These are phyloP conservation scores for Kwoniella shivajii DNA, from an alignment of 1,284 basidiomycete species.

Conservation along the genomic window DNA sequence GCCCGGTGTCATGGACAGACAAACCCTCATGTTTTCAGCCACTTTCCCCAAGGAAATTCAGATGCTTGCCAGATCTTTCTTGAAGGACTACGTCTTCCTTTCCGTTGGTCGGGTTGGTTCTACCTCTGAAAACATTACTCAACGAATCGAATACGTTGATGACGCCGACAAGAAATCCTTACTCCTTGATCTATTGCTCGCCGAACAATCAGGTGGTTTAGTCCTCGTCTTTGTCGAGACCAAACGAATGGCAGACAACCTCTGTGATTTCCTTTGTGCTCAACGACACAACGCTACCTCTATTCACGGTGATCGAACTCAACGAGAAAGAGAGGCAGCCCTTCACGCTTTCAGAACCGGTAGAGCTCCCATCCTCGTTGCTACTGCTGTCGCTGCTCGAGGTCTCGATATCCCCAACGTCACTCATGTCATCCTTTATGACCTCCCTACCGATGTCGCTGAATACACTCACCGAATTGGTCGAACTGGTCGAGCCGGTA, in stretches of 20 bases:
- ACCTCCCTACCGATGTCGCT: constrained; percentile 97
- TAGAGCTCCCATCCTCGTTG: constrained; percentile 93
- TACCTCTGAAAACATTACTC: constrained; percentile 99
- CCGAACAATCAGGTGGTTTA: constrained; percentile 73
- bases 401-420: constrained; percentile 99
- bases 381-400: constrained; percentile 97
- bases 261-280: constrained; percentile 91
- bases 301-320: constrained; percentile 96
- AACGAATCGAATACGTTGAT: constrained; percentile 98
- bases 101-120: constrained; percentile 98
- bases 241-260: constrained; percentile 98
- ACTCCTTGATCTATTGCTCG: constrained; percentile 87
- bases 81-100: constrained; percentile 94
- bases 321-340: constrained; percentile 95
- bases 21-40: constrained; percentile 99
- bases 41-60: constrained; percentile 99
- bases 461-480: constrained; percentile 99
- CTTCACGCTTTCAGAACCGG: constrained; percentile 94
- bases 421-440: constrained; percentile 93
- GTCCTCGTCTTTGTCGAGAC: constrained; percentile 99
- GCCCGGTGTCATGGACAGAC: constrained; percentile 87
- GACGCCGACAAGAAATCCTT: constrained; percentile 96
- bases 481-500: constrained; percentile 98
- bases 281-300: constrained; percentile 89
- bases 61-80: constrained; percentile 91